Percentiles rank a stretch among this genome's conserved stretches.
phyloP scores from a whole-genome alignment of 371 early-diverging fungal genomes.

The Syncephalis fuscata region DNA sequence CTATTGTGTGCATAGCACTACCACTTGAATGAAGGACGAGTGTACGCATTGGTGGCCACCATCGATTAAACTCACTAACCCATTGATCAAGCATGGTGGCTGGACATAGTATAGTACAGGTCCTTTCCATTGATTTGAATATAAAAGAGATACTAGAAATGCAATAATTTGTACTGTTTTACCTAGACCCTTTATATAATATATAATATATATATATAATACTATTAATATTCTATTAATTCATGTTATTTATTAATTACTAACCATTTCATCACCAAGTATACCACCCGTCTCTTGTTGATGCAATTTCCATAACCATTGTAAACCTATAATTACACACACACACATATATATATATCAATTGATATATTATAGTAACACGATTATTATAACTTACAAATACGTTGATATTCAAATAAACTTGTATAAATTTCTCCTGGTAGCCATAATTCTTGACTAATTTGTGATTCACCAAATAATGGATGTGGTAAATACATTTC shows the following conservation, averaged over 20 bases:
- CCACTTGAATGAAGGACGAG: slow-evolving; percentile 77
- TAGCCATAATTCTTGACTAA: slow-evolving; percentile 38
- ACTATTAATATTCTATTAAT: no score
- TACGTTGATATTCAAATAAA: slow-evolving; percentile 87
- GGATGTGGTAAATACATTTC: slow-evolving; percentile 26
- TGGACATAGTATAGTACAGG: slow-evolving; percentile 83
- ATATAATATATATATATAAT: neutral
- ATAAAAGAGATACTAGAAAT: slow-evolving; percentile 55
- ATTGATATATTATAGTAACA: neutral
- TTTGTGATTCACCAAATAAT: slow-evolving; percentile 28
- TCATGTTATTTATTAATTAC: slow-evolving; percentile 4
- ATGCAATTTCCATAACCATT: slow-evolving; percentile 90
- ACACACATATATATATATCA: neutral
- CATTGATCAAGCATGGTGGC: slow-evolving; percentile 94
- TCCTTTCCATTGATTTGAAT: slow-evolving; percentile 28
- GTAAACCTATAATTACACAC: slow-evolving; percentile 23
- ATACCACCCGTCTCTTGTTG: slow-evolving; percentile 84
- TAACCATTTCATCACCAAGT: slow-evolving; percentile 94
- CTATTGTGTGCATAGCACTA: slow-evolving; percentile 26
- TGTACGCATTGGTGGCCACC: slow-evolving; percentile 92
- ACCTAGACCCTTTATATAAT: slow-evolving; percentile 62
- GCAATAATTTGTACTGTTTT: slow-evolving; percentile 92
- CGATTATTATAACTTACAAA: slow-evolving; percentile 18
- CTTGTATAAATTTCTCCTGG: slow-evolving; percentile 75
- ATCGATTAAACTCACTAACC: slow-evolving; percentile 87